Percentiles rank a stretch among this genome's conserved stretches.
phyloP scores from a whole-genome alignment of 257 asterid genomes.

The Rehmannia glutinosa region DNA sequence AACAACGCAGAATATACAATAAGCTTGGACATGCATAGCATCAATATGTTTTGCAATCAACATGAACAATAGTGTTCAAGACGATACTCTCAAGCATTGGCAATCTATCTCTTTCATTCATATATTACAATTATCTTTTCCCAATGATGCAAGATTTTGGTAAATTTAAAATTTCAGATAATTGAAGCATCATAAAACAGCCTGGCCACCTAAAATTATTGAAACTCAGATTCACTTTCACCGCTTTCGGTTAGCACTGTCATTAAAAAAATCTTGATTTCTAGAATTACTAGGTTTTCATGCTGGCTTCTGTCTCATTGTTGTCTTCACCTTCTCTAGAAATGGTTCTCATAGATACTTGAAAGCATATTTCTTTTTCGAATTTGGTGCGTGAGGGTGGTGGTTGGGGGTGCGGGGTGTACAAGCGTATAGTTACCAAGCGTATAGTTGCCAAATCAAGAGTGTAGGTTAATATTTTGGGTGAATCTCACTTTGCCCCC shows the following conservation, averaged over 20 bases:
- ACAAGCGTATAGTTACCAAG: too few relatives aligned
- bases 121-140: not conserved
- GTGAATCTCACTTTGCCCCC: too few relatives aligned
- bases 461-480: not conserved
- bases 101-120: not conserved
- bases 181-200: not conserved
- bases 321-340: not conserved
- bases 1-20: constrained; percentile 4
- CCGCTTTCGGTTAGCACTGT: not conserved
- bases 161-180: not conserved
- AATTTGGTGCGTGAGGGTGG: not conserved
- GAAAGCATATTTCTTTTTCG: not conserved
- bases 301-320: not conserved
- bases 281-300: not conserved
- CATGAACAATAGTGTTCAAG: not conserved
- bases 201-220: not conserved
- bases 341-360: not conserved
- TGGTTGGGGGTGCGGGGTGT: too few relatives aligned
- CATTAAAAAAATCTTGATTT: not conserved
- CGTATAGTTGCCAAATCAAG: not conserved
- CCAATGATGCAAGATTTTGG: not conserved
- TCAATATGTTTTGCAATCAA: not conserved
- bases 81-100: not conserved
- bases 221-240: not conserved
- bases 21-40: constrained; percentile 8